Conservation (phyloP, 345 rosid species). For the Linum lewisii region DNA sequence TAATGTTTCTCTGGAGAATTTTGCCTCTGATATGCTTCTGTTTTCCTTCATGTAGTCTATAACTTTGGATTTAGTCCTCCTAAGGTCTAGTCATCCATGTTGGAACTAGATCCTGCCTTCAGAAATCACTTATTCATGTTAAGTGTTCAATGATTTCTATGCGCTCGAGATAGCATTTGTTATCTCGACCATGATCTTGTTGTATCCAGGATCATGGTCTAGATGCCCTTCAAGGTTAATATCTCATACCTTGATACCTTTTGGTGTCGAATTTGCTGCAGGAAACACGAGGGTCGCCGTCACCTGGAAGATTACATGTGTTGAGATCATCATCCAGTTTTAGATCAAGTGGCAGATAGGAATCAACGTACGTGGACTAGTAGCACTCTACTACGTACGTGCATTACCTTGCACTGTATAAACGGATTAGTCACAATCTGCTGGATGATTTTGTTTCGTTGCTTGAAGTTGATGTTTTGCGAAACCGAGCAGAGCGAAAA, state of each 20-base stretch:
- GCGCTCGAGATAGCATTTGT: slow-evolving; percentile 65
- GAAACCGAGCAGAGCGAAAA: too few relatives aligned
- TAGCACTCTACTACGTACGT: too few relatives aligned
- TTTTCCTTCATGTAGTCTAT: too few relatives aligned
- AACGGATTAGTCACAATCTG: not conserved
- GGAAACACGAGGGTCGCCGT: slow-evolving; percentile 25
- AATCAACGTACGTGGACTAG: too few relatives aligned
- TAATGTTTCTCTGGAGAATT: not conserved
- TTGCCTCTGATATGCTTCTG: not conserved
- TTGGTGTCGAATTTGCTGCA: slow-evolving; percentile 21
- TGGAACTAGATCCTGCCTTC: too few relatives aligned
- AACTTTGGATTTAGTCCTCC: too few relatives aligned
- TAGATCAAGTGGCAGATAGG: slow-evolving; percentile 39
- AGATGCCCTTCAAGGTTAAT: slow-evolving; percentile 77
- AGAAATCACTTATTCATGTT: too few relatives aligned
- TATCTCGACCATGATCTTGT: slow-evolving; percentile 44
- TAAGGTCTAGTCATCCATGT: too few relatives aligned
- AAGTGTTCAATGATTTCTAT: slow-evolving; percentile 33
- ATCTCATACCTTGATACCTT: not conserved
- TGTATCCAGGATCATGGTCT: slow-evolving; percentile 67
- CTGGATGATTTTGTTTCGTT: not conserved
- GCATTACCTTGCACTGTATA: not conserved
- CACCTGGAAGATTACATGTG: slow-evolving; percentile 31
- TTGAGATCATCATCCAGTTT: slow-evolving; percentile 59
- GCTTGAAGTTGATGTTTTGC: too few relatives aligned